Percentiles rank a stretch among this genome's conserved stretches.
Conservation (phyloP, 345 rosid species). For the Psidium guajava region DNA sequence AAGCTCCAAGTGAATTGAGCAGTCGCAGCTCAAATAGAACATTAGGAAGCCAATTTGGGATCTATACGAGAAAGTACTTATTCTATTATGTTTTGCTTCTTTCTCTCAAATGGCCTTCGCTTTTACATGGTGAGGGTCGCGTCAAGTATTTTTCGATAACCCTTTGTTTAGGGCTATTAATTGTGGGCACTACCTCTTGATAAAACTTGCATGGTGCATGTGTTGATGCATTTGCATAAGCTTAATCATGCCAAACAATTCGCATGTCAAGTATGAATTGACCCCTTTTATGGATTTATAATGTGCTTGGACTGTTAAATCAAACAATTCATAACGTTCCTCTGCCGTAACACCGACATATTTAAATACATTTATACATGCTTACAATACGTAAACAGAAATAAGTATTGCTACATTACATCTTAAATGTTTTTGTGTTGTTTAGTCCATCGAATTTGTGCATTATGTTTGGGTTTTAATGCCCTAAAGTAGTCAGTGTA, state of each 20-base stretch:
- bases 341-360: not conserved
- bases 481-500: not conserved
- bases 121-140: not conserved
- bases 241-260: not conserved
- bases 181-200: not conserved
- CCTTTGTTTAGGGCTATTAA: not conserved
- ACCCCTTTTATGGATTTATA: not conserved
- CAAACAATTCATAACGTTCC: not conserved
- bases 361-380: not conserved
- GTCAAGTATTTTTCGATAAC: not conserved
- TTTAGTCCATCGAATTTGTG: not conserved
- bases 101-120: not conserved
- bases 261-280: rapidly evolving
- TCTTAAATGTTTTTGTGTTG: not conserved
- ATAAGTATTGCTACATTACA: not conserved
- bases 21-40: not conserved
- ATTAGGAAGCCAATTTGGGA: not conserved
- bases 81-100: not conserved
- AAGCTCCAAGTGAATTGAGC: not conserved
- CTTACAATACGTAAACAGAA: not conserved
- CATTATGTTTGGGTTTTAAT: not conserved
- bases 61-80: not conserved
- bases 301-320: not conserved
- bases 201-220: not conserved
- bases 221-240: not conserved